Evolutionary conservation across 2,329 filamentous ascomycete genomes (phyloP).

Genomic region (Monosporascus sp.): DNA sequence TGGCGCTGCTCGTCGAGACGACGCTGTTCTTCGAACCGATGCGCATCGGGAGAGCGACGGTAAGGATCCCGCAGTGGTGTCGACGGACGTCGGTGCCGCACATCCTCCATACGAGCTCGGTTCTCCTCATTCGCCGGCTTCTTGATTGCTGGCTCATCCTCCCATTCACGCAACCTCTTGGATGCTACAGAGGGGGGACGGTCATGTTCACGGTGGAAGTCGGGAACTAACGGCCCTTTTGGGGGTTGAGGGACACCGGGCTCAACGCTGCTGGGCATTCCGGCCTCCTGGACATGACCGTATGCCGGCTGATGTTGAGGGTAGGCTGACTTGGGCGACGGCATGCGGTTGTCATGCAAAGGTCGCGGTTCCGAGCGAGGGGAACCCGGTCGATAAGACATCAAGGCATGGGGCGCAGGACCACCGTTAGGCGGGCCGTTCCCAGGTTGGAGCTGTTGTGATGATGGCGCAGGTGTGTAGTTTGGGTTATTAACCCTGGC

Average conservation of each 20-base stretch:
- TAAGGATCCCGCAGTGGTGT: slow-evolving; percentile 66
- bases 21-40: slow-evolving; percentile 59
- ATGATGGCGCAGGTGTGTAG: slow-evolving; percentile 30
- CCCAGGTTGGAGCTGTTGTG: slow-evolving; percentile 25
- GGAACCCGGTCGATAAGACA: slow-evolving; percentile 72
- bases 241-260: slow-evolving; percentile 60
- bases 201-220: slow-evolving; percentile 62
- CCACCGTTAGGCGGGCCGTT: slow-evolving; percentile 42
- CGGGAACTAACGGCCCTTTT: slow-evolving; percentile 51
- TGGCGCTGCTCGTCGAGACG: slow-evolving; percentile 52
- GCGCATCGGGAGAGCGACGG: slow-evolving; percentile 70
- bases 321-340: slow-evolving; percentile 87
- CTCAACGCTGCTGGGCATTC: slow-evolving; percentile 55
- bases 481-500: slow-evolving; percentile 36
- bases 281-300: slow-evolving; percentile 63
- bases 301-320: slow-evolving; percentile 69
- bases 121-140: slow-evolving; percentile 87
- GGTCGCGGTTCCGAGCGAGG: slow-evolving; percentile 74
- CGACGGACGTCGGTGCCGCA: slow-evolving; percentile 71
- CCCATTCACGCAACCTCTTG: slow-evolving; percentile 91
- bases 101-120: slow-evolving; percentile 79
- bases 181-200: slow-evolving; percentile 73
- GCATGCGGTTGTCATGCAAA: slow-evolving; percentile 75
- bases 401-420: slow-evolving; percentile 46
- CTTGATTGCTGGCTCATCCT: slow-evolving; percentile 73